A percentile compares a stretch with the other conserved stretches of the same genome.
phyloP scores from a whole-genome alignment of 2,329 filamentous ascomycete species.

The Triangularia verruculosa region DNA sequence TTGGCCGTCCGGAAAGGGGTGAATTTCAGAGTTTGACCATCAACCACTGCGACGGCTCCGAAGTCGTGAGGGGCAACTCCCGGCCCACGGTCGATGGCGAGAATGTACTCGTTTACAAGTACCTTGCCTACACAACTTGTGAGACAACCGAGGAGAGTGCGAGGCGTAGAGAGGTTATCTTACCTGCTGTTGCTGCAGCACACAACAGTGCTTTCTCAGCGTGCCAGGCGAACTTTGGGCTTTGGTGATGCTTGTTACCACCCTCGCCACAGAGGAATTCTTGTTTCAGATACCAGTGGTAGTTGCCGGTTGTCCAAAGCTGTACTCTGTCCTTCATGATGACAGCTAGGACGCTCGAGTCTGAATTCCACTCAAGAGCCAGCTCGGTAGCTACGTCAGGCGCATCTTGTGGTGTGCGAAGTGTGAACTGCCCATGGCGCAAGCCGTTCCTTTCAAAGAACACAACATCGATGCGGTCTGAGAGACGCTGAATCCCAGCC shows the following conservation, averaged over 20 bases:
- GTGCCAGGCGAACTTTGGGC: constrained; percentile 66
- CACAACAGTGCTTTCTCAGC: constrained; percentile 76
- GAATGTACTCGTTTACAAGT: constrained; percentile 63
- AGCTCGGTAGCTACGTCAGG: constrained; percentile 19
- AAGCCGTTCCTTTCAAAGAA: constrained; percentile 98
- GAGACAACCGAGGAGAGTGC: constrained; percentile 17
- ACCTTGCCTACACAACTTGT: constrained; percentile 42
- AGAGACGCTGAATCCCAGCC: constrained; percentile 74
- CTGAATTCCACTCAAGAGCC: constrained; percentile 79
- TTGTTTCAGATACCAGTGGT: constrained; percentile 97
- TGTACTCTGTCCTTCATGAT: constrained; percentile 72
- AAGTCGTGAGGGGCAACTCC: constrained; percentile 69
- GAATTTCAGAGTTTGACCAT: constrained; percentile 75
- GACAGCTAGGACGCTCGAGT: constrained; percentile 89
- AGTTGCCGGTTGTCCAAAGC: constrained; percentile 95
- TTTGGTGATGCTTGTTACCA: constrained; percentile 25
- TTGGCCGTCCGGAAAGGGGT: constrained; percentile 83
- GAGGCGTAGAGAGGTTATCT: constrained; percentile 20
- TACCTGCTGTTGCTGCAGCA: constrained; percentile 52
- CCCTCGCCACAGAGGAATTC: constrained; percentile 56
- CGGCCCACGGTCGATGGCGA: constrained; percentile 66
- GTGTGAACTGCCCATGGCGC: constrained; percentile 88
- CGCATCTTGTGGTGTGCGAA: constrained; percentile 46
- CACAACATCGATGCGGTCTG: constrained; percentile 71
- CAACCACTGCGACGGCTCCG: constrained; percentile 78